Evolutionary conservation across 2,329 filamentous ascomycete genomes (phyloP).

Genomic region (Colletotrichum eremochloae): DNA sequence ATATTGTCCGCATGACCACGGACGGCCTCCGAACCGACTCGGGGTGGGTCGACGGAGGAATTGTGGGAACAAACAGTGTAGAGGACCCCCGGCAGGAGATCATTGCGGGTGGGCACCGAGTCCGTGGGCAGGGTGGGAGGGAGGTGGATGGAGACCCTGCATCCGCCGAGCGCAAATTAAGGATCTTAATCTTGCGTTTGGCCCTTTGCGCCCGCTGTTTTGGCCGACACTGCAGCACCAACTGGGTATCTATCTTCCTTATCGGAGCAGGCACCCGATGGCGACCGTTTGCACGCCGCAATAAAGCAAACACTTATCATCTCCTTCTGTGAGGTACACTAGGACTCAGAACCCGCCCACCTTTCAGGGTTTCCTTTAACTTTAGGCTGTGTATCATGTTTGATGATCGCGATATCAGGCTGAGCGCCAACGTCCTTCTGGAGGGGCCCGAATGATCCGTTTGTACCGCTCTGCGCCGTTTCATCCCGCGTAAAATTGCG

Average conservation of each 20-base stretch:
- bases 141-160: neutral
- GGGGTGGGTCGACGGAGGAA: neutral
- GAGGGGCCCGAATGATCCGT: neutral
- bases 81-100: slow-evolving; percentile 21
- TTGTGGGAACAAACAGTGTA: slow-evolving; percentile 5
- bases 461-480: slow-evolving; percentile 14
- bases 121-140: slow-evolving; percentile 17
- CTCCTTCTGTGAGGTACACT: neutral
- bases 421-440: neutral
- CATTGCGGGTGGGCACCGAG: slow-evolving; percentile 24
- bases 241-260: neutral
- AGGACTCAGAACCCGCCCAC: neutral
- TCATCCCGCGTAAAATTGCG: slow-evolving; percentile 9
- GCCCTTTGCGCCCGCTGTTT: neutral
- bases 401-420: slow-evolving; percentile 24
- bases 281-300: neutral
- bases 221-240: neutral
- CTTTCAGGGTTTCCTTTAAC: neutral
- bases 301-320: neutral
- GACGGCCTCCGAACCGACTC: neutral
- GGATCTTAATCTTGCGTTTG: slow-evolving; percentile 1
- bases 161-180: slow-evolving; percentile 14
- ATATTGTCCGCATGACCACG: neutral
- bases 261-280: neutral
- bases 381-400: slow-evolving; percentile 12